A percentile compares a stretch with the other conserved stretches of the same genome.
These are phyloP conservation scores for Chiua sp. DNA, from an alignment of 1,284 basidiomycete genomes.

Conservation along the genomic window DNA sequence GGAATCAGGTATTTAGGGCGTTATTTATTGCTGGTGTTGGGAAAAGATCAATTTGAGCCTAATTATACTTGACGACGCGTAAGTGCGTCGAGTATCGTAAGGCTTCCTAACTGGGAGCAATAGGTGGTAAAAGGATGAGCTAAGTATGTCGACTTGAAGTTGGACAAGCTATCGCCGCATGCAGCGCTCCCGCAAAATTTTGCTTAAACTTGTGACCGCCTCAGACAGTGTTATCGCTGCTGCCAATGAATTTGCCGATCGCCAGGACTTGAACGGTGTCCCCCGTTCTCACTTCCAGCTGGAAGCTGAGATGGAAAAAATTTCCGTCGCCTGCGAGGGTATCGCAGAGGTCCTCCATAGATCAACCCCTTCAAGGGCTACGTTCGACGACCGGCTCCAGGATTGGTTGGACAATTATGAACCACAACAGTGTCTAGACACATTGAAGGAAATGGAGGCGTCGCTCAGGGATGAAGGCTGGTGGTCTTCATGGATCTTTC, in stretches of 20 bases:
- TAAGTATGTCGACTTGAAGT: too few species aligned
- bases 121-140: too few species aligned
- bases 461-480: too few species aligned
- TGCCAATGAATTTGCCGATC: slow-evolving; percentile 10
- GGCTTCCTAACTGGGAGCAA: too few species aligned
- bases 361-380: background rate
- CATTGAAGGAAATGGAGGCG: too few species aligned
- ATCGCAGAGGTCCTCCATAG: background rate
- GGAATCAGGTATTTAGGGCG: too few species aligned
- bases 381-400: background rate
- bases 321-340: slow-evolving; percentile 5
- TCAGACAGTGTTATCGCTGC: background rate
- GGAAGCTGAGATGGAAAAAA: slow-evolving; percentile 9
- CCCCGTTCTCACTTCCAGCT: slow-evolving; percentile 6
- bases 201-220: background rate
- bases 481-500: too few species aligned
- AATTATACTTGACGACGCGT: too few species aligned
- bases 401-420: slow-evolving; percentile 3
- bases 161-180: background rate
- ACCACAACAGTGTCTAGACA: too few species aligned
- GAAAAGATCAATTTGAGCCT: too few species aligned
- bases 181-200: slow-evolving; percentile 5
- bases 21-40: too few species aligned
- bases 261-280: background rate
- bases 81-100: too few species aligned